These are phyloP conservation scores for Nannochloropsis gaditana DNA, from an alignment of 108 stramenopile genomes.

Conservation along the genomic window DNA sequence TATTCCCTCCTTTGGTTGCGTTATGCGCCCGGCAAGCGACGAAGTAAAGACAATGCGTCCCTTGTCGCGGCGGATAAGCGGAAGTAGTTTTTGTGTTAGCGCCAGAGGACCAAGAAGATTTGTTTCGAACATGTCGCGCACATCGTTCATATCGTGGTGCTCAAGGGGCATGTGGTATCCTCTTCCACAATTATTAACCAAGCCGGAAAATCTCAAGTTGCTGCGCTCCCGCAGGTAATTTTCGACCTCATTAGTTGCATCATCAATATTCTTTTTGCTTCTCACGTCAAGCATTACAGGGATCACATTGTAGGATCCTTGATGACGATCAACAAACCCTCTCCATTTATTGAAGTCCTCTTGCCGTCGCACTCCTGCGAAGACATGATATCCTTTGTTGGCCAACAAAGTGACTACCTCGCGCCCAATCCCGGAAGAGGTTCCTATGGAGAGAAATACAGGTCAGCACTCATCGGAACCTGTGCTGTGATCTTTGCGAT, in stretches of 20 bases:
- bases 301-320: background rate
- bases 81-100: constrained; percentile 13
- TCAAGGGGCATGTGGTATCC: background rate
- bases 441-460: background rate
- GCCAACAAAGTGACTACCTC: background rate
- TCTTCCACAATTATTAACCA: background rate
- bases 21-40: background rate
- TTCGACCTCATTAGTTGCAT: background rate
- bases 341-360: background rate
- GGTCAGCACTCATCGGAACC: background rate
- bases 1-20: constrained; percentile 4
- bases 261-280: background rate
- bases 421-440: background rate
- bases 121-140: constrained; percentile 17
- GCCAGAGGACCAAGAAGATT: background rate
- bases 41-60: background rate
- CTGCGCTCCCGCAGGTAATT: background rate
- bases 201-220: background rate
- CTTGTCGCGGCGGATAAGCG: background rate
- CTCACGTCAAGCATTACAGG: background rate
- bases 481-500: background rate
- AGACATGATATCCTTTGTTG: background rate
- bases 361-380: background rate
- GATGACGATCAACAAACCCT: no score
- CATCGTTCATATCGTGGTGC: constrained; percentile 19